Evolutionary conservation across 1,284 basidiomycete species (phyloP).

Genomic region (Ceratobasidium theobromae): DNA sequence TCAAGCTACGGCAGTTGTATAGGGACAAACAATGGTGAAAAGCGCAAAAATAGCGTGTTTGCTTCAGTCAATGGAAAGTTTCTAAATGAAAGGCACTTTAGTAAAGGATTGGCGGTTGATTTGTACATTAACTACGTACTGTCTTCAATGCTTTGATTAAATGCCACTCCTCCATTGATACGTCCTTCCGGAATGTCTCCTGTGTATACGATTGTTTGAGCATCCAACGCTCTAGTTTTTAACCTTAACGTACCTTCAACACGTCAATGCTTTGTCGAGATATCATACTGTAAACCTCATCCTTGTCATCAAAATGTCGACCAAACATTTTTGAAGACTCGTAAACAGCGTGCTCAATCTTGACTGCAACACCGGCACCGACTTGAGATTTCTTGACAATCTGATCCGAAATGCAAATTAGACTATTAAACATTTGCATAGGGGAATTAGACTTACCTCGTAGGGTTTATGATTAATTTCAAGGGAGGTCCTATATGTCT

Average conservation of each 20-base stretch:
- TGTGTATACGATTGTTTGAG: constrained; percentile 42
- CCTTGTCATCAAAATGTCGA: constrained; percentile 93
- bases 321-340: constrained; percentile 95
- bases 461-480: constrained; percentile 90
- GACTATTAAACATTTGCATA: background rate
- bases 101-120: background rate
- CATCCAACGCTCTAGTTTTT: constrained; percentile 29
- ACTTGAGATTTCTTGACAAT: constrained; percentile 91
- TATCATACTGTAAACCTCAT: constrained; percentile 90
- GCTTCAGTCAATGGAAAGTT: constrained; percentile 23
- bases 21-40: background rate
- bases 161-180: constrained; percentile 90
- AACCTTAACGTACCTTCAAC: constrained; percentile 64
- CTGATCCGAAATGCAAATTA: constrained; percentile 45
- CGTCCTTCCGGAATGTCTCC: constrained; percentile 87
- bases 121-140: constrained; percentile 49
- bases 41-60: background rate
- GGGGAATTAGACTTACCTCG: constrained; percentile 54
- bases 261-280: constrained; percentile 93
- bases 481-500: constrained; percentile 70
- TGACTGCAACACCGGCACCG: constrained; percentile 95
- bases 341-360: constrained; percentile 97
- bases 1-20: background rate
- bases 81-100: background rate
- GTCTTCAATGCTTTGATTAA: constrained; percentile 91